A percentile compares a stretch with the other conserved stretches of the same genome.
phyloP scores from a whole-genome alignment of 176 grass and related monocot species.

The Alloteropsis semialata region DNA sequence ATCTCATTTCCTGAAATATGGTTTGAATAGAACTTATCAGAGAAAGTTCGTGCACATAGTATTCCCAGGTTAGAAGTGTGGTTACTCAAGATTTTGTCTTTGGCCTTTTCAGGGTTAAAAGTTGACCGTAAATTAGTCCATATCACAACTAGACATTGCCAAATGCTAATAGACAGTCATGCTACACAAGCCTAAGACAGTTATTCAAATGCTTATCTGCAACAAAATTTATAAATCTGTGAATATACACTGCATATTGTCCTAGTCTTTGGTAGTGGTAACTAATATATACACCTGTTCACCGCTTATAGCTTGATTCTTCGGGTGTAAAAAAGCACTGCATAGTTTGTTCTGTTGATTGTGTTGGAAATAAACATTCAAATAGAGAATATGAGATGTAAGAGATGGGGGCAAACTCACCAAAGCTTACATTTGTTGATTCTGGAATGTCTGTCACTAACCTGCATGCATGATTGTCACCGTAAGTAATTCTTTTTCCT shows the following conservation, averaged over 20 bases:
- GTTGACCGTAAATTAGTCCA: neutral
- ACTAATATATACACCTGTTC: slow-evolving; percentile 12
- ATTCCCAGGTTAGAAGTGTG: neutral
- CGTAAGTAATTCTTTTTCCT: slow-evolving; percentile 21
- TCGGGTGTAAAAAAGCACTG: neutral
- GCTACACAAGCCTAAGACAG: neutral
- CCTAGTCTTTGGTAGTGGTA: neutral
- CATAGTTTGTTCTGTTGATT: neutral
- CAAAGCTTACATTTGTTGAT: slow-evolving; percentile 61
- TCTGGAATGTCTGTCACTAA: slow-evolving; percentile 97
- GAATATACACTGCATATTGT: neutral
- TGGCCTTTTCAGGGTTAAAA: neutral
- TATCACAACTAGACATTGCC: neutral
- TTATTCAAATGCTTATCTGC: slow-evolving; percentile 12
- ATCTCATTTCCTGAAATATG: slow-evolving; percentile 83
- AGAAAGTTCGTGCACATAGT: slow-evolving; percentile 14
- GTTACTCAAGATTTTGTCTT: neutral
- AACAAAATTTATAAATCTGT: neutral
- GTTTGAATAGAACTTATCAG: slow-evolving; percentile 16
- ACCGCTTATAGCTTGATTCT: slow-evolving; percentile 3
- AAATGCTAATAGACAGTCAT: neutral
- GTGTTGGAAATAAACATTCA: slow-evolving; percentile 33
- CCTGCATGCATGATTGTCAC: slow-evolving; percentile 49
- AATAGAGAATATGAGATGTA: slow-evolving; percentile 14
- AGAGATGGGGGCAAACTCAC: slow-evolving; percentile 38